phyloP scores from a whole-genome alignment of 257 asterid genomes.

The Fraxinus cuspidata region DNA sequence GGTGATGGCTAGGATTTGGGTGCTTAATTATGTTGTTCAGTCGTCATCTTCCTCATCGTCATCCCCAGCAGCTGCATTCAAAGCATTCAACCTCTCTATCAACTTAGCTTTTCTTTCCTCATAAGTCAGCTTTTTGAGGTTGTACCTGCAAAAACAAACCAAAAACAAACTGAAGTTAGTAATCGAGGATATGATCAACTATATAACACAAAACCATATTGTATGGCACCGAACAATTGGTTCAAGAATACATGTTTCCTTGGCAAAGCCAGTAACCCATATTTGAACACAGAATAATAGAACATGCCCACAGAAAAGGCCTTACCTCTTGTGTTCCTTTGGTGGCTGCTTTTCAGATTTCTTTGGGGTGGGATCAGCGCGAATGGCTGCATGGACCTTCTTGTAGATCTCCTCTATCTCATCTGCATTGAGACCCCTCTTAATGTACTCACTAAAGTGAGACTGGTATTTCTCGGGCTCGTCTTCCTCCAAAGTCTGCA shows the following conservation, averaged over 20 bases:
- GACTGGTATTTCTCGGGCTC: conserved; percentile 77
- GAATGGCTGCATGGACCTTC: conserved; percentile 77
- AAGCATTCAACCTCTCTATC: conserved; percentile 71
- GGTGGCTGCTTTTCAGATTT: conserved; percentile 59
- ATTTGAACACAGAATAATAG: not conserved
- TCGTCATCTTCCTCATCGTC: conserved; percentile 55
- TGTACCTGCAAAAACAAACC: conserved; percentile 45
- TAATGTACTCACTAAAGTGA: conserved; percentile 63
- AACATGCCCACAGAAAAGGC: not conserved
- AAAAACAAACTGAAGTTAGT: not conserved
- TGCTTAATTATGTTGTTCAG: conserved; percentile 25
- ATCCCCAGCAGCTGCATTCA: conserved; percentile 62
- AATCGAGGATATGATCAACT: not conserved
- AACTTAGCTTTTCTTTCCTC: conserved; percentile 66
- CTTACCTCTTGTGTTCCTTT: conserved; percentile 69
- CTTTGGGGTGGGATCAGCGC: conserved; percentile 61
- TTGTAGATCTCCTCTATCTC: conserved; percentile 58
- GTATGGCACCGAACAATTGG: not conserved
- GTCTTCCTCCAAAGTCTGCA: conserved; percentile 60
- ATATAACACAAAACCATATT: not conserved
- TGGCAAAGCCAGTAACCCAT: not conserved
- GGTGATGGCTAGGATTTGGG: conserved; percentile 3
- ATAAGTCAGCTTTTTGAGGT: conserved; percentile 69
- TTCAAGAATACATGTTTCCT: not conserved
- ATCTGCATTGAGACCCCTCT: conserved; percentile 53